Evolutionary conservation across 2,329 filamentous ascomycete genomes (phyloP).

Genomic region (Celoporthe dispersa): DNA sequence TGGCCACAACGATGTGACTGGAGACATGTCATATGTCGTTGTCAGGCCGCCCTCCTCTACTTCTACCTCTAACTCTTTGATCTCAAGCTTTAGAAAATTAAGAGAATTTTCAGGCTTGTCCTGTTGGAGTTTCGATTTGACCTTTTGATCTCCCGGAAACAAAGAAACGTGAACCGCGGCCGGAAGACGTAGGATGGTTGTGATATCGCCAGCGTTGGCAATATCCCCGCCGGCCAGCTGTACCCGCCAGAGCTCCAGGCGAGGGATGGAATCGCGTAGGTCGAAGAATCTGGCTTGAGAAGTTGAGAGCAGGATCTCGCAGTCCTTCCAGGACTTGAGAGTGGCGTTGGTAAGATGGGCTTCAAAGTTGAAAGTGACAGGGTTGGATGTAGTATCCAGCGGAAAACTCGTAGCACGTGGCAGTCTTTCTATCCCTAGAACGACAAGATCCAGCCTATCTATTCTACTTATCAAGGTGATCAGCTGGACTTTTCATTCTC

Average conservation of each 20-base stretch:
- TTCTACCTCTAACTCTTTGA: slow-evolving; percentile 57
- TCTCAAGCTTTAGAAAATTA: slow-evolving; percentile 41
- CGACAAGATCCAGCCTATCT: too few species aligned
- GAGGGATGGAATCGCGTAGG: slow-evolving; percentile 48
- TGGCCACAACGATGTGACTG: slow-evolving; percentile 62
- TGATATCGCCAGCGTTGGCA: neutral
- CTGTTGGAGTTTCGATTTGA: too few species aligned
- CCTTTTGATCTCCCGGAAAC: too few species aligned
- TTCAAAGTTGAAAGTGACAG: slow-evolving; percentile 62
- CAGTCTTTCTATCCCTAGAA: too few species aligned
- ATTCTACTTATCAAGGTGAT: too few species aligned
- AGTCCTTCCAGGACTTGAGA: slow-evolving; percentile 66
- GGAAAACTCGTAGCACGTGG: slow-evolving; percentile 63
- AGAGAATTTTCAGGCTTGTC: slow-evolving; percentile 33
- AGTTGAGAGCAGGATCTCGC: slow-evolving; percentile 64
- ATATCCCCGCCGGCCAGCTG: neutral
- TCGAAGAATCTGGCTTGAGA: slow-evolving; percentile 64
- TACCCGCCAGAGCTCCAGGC: neutral
- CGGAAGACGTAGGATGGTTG: neutral
- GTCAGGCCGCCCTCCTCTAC: slow-evolving; percentile 65
- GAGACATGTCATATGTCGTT: slow-evolving; percentile 65
- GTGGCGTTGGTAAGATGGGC: slow-evolving; percentile 66
- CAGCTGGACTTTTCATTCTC: too few species aligned
- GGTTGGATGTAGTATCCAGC: slow-evolving; percentile 59
- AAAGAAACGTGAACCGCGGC: too few species aligned